Base-by-base conservation (phyloP, 1,284 basidiomycete species). In the Rhizopogon parksii region DNA sequence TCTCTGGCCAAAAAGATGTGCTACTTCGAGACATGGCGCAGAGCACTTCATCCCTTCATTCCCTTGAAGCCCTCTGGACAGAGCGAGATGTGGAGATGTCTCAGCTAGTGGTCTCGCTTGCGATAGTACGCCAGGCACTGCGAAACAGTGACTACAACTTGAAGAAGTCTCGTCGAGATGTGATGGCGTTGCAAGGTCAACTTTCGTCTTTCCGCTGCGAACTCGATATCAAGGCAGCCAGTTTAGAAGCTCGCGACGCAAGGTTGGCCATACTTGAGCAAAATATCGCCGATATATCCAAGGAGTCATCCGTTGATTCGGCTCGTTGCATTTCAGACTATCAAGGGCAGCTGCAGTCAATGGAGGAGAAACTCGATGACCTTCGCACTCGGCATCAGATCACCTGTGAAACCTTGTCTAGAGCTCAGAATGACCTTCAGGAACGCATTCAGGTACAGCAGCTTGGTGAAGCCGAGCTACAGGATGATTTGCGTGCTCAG, bases 51-150 rank as follows among this genome's bases (percentile, higher is more conserved):
- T 53, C 47, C 6, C 52, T 55, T 7, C 38, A 43, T 12, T 52
- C 43, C 11, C 56, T 56, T 9, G 51, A 60, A 30, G 36, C 46
- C 8, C 48, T 57, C 25, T 46, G 36, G 17, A 50, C 51, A 4
- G 36, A 40, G 14, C 43, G 53, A 17, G 53, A 54, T 14, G 49
- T 51, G 24, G 61, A 66, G 38, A 49, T 57, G 15, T 60, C 56
- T 17, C 60, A 68, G 21, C 58, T 59, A 2, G 56, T 65, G 9
- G 46, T 71, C 34, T 65, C 69, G 25, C 63, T 76, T 8, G 65
- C 69, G 3, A 47, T 61, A 27, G 47, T 68, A 4, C 64, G 66
- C 15, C 54, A 40, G 15, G 46, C 40, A 45, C 56, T 65, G 53
- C 56, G 53, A 47, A 46, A 55, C 43, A 55, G 43, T 35, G 11